Evolutionary conservation across 345 rosid genomes (phyloP).

Genomic region (Excoecaria agallocha): DNA sequence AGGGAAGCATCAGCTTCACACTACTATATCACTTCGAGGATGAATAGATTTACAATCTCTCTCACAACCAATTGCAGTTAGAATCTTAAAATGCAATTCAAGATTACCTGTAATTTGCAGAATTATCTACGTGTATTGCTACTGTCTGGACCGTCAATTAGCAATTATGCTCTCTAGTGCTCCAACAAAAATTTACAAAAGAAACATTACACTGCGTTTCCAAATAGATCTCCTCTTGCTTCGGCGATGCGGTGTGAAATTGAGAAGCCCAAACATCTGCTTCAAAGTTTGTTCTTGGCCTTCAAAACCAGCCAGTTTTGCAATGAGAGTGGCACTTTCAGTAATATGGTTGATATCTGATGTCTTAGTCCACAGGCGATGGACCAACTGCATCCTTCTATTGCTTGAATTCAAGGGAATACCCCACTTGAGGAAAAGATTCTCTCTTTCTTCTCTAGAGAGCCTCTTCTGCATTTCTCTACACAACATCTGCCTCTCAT

Average conservation of each 20-base stretch:
- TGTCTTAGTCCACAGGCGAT: constrained; percentile 59
- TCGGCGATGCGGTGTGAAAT: constrained; percentile 32
- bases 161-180: not conserved
- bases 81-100: constrained; percentile 1
- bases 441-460: constrained; percentile 56
- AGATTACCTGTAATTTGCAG: not conserved
- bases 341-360: constrained; percentile 58
- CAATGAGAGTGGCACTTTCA: constrained; percentile 68
- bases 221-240: constrained; percentile 23
- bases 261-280: constrained; percentile 46
- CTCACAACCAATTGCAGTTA: constrained; percentile 16
- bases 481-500: constrained; percentile 69
- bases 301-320: constrained; percentile 58
- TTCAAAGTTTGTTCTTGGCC: constrained; percentile 34
- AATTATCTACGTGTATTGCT: not conserved
- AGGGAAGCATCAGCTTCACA: constrained; percentile 3
- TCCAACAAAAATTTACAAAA: constrained; percentile 12
- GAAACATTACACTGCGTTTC: constrained; percentile 23
- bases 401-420: constrained; percentile 54
- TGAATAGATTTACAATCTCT: constrained; percentile 15
- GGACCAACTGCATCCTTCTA: constrained; percentile 61
- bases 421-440: constrained; percentile 69
- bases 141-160: constrained; percentile 3
- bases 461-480: constrained; percentile 56
- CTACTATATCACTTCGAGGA: constrained; percentile 1